Conservation (phyloP, 169 alveolate species). For the Theileria orientalis region DNA sequence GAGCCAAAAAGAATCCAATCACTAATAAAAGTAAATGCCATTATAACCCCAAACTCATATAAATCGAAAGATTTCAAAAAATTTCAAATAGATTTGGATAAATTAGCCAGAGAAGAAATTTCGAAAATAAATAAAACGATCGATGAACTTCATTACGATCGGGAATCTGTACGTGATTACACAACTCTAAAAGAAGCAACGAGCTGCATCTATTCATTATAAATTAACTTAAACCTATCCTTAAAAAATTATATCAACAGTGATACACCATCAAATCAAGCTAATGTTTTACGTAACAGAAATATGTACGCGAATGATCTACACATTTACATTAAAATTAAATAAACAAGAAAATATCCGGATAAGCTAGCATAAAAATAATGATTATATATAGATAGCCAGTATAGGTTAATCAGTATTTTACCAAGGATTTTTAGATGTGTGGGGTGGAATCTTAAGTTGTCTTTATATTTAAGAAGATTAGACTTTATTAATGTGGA, state of each 20-base stretch:
- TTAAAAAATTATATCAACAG: too few relatives aligned
- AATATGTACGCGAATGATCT: too few relatives aligned
- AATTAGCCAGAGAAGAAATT: not conserved
- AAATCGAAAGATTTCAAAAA: not conserved
- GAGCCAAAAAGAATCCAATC: not conserved
- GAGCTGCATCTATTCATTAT: not conserved
- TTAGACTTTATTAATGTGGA: not conserved
- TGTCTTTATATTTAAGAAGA: not conserved
- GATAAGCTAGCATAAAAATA: not conserved
- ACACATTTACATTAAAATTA: too few relatives aligned
- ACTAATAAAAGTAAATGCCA: not conserved
- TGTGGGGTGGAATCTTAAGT: not conserved
- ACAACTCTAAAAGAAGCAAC: slow-evolving; percentile 12
- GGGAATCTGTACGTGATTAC: slow-evolving; percentile 7
- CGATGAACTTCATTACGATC: not conserved
- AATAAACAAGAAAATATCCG: not conserved
- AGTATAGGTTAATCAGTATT: too few relatives aligned
- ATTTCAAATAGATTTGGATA: not conserved
- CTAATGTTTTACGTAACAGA: too few relatives aligned
- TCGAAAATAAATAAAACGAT: not conserved
- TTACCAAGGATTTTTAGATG: too few relatives aligned
- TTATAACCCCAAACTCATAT: not conserved
- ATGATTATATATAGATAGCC: not conserved
- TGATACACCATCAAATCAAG: too few relatives aligned
- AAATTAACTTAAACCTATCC: not conserved